Base-by-base conservation (phyloP, 768 basidiomycete species). In the Lentinula aciculospora region DNA sequence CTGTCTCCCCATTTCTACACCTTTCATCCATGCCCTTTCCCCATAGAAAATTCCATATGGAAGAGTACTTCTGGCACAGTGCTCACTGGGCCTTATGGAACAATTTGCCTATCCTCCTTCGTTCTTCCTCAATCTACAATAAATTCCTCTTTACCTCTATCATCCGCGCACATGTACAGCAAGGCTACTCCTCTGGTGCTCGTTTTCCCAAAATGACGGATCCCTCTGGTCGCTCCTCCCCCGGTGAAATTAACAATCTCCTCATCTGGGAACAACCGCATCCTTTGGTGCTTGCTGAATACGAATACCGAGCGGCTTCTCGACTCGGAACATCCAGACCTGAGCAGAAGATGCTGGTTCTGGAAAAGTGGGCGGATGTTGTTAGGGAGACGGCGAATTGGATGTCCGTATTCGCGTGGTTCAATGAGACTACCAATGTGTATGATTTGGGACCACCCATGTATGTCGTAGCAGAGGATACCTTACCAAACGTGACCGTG, bases 131-230 rank as follows among this genome's bases (percentile, higher is more conserved):
- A 40, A 69, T 81, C 8, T 84, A 83, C 64, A 62, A 70, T 6
- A 73, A 75, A 3, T 83, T 83, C 66, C 75, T 84, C 23, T 58
- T 67, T 12, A 71, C 71, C 34, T 77, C 82, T 12, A 69, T 81
- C 36, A 48, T 65, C 4, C 76, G 81, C 1, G 77, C 83, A 1
- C 78, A 80, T 61, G 68, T 75, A 2, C 81, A 83, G 66, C 74
- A 85, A 65, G 76, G 77, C 57, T 83, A 74, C 72, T 57, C 71
- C 10, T 63, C 72, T 7, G 83, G 83, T n/a, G 83, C 82, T 19
- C 76, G 83, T 27, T 83, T 81, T 82, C 77, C 80, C 7, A 85
- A 85, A 65, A 83, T 83, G 82, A 82, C 81, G 8, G 82, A 84
- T 60, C 83, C 83, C 0, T 72, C 75, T 0, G 83, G 83, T 7